These are phyloP conservation scores for Backusella parvicylindrica DNA, from an alignment of 192 early-diverging fungal genomes.

Conservation along the genomic window DNA sequence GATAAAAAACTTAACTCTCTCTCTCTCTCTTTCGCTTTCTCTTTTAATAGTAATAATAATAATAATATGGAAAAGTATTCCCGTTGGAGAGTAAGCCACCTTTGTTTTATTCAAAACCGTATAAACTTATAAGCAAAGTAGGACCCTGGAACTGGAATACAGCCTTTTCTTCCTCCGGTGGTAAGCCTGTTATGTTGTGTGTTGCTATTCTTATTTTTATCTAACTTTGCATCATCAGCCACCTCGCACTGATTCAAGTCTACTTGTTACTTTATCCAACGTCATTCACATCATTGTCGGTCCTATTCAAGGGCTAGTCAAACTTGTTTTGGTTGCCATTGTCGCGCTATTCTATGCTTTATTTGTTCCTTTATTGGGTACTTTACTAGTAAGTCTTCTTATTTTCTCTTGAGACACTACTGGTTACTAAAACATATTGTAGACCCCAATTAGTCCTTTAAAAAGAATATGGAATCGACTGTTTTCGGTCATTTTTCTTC, in stretches of 20 bases:
- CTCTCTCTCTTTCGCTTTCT: too few species aligned
- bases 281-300: constrained; percentile 41
- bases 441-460: constrained; percentile 20
- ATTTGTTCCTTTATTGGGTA: constrained; percentile 41
- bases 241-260: constrained; percentile 41
- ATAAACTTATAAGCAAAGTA: constrained; percentile 4
- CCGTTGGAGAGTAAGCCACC: constrained; percentile 71
- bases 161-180: constrained; percentile 80
- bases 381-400: constrained; percentile 34
- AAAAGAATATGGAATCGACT: constrained; percentile 36
- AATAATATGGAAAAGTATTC: constrained; percentile 81
- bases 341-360: constrained; percentile 40
- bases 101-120: not conserved
- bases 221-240: constrained; percentile 30
- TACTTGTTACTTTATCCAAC: constrained; percentile 26
- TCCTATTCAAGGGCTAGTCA: constrained; percentile 42
- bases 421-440: not conserved
- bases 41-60: too few species aligned
- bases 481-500: constrained; percentile 38
- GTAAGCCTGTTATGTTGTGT: constrained; percentile 32
- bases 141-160: constrained; percentile 84
- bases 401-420: too few species aligned
- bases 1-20: too few species aligned
- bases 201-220: not conserved
- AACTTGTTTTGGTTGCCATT: constrained; percentile 33